These are phyloP conservation scores for Solanum hybrid DNA, from an alignment of 305 asterid genomes.

Conservation along the genomic window DNA sequence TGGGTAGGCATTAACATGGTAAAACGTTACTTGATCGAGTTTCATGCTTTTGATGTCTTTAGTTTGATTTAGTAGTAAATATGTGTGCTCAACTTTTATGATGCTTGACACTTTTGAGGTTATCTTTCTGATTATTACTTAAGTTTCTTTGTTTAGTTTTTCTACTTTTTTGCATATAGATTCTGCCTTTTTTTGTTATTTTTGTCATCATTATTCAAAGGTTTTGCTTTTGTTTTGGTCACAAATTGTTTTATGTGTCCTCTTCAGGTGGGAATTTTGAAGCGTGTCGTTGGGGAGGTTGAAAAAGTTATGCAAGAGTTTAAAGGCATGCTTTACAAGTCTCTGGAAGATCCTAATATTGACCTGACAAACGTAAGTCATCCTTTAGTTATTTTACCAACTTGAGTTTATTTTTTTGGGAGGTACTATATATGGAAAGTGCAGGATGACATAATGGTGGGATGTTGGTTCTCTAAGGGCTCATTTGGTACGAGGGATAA, in stretches of 20 bases:
- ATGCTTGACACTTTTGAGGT: neutral
- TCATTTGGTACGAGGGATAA: neutral
- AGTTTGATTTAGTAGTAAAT: neutral
- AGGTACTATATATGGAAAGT: neutral
- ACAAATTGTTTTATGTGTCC: neutral
- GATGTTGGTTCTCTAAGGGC: constrained; percentile 1
- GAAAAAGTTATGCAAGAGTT: constrained; percentile 96
- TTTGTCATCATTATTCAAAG: neutral
- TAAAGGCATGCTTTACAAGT: constrained; percentile 80
- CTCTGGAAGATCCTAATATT: constrained; percentile 93
- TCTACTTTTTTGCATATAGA: neutral
- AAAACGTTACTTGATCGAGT: neutral
- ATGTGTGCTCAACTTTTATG: neutral
- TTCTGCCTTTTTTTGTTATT: neutral
- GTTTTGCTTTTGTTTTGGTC: neutral
- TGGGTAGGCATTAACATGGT: neutral
- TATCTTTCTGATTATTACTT: neutral
- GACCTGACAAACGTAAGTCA: constrained; percentile 73
- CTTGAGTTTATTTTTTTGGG: neutral
- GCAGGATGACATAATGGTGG: neutral
- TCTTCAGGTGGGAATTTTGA: constrained; percentile 92
- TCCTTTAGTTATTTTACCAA: neutral
- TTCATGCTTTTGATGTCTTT: neutral
- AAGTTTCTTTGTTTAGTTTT: neutral
- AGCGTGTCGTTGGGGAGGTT: constrained; percentile 97